Conservation (phyloP, 192 early-diverging fungal species). For the Podochytrium sp. region DNA sequence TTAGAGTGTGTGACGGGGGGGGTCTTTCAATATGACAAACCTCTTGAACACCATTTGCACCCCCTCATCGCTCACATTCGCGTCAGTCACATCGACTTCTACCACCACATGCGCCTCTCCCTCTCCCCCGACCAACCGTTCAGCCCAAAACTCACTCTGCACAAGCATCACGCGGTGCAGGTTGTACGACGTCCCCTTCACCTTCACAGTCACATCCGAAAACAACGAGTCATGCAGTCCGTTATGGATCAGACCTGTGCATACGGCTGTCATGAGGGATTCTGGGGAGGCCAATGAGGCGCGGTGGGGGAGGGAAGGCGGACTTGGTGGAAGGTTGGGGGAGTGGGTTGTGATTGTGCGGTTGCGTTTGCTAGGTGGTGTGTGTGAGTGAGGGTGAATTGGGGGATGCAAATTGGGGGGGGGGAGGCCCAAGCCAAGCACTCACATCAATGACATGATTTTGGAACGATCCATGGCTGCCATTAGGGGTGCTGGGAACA, state of each 20-base stretch:
- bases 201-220: constrained; percentile 18
- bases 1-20: background rate
- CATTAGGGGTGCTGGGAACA: constrained; percentile 6
- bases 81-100: constrained; percentile 3
- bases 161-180: constrained; percentile 17
- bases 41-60: constrained; percentile 22
- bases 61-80: constrained; percentile 17
- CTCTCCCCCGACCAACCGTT: background rate
- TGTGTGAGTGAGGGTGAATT: background rate
- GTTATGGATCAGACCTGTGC: background rate
- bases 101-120: background rate
- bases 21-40: background rate
- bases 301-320: background rate
- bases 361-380: background rate
- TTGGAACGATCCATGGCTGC: constrained; percentile 2
- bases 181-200: constrained; percentile 12
- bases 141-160: background rate
- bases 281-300: background rate
- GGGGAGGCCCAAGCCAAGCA: background rate
- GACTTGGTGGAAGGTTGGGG: background rate
- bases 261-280: background rate
- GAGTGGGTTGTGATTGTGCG: background rate
- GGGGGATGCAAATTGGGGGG: background rate
- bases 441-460: constrained; percentile 12
- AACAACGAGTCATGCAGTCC: constrained; percentile 25